phyloP scores from a whole-genome alignment of 768 basidiomycete species.

The Fomitopsis pulvina region DNA sequence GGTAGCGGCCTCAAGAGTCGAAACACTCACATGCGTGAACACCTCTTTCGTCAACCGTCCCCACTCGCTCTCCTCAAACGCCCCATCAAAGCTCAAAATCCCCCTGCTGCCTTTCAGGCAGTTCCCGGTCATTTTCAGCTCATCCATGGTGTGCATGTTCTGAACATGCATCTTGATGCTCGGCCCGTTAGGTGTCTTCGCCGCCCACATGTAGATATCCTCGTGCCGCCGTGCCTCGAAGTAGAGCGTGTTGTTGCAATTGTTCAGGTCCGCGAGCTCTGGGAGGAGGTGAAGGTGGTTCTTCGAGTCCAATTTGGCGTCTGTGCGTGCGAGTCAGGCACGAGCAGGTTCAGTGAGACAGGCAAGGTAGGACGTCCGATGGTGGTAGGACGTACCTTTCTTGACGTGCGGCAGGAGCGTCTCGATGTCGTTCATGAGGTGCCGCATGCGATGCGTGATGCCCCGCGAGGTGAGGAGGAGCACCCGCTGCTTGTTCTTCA shows the following conservation, averaged over 20 bases:
- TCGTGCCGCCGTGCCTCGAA: constrained; percentile 96
- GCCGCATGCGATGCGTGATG: constrained; percentile 93
- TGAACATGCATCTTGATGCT: constrained; percentile 97
- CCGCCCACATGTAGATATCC: constrained; percentile 94
- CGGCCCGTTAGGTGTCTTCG: constrained; percentile 96
- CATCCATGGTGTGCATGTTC: constrained; percentile 99
- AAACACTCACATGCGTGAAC: constrained; percentile 76
- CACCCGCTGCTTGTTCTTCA: constrained; percentile 93
- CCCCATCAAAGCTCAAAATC: constrained; percentile 85
- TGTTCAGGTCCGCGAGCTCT: constrained; percentile 93
- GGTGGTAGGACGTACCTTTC: constrained; percentile 59
- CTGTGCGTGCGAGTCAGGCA: constrained; percentile 33
- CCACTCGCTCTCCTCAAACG: constrained; percentile 86
- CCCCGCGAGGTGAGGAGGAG: constrained; percentile 90
- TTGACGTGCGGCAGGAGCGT: constrained; percentile 89
- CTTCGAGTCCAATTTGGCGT: constrained; percentile 96
- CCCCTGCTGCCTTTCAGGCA: constrained; percentile 95
- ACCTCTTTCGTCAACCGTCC: constrained; percentile 86
- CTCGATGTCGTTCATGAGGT: constrained; percentile 93
- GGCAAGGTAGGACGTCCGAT: too few species aligned
- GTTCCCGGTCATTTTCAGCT: constrained; percentile 98
- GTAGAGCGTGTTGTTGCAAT: constrained; percentile 96
- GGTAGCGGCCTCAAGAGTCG: constrained; percentile 1
- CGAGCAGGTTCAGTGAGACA: too few species aligned
- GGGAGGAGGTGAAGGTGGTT: constrained; percentile 88